Evolutionary conservation across 306 rosid genomes (phyloP).

Genomic region (Parietaria judaica): DNA sequence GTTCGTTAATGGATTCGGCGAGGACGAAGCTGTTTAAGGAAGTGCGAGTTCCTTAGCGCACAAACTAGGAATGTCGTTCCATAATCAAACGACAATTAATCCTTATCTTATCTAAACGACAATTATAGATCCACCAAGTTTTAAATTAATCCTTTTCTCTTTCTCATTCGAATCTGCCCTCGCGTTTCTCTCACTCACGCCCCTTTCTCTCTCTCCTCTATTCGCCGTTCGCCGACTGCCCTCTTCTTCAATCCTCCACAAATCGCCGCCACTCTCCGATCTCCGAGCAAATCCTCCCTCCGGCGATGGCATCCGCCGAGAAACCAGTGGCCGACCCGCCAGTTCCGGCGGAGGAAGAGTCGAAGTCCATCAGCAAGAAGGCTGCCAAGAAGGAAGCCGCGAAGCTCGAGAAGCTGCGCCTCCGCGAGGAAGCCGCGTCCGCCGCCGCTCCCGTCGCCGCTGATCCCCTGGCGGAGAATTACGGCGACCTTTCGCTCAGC

Average conservation of each 20-base stretch:
- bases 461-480: slow-evolving; percentile 58
- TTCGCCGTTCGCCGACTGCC: not conserved
- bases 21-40: no score
- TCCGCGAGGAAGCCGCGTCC: slow-evolving; percentile 46
- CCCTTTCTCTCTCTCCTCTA: not conserved
- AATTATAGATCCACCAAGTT: no score
- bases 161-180: no score
- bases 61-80: no score
- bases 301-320: slow-evolving; percentile 9
- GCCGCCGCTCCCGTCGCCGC: slow-evolving; percentile 41
- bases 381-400: slow-evolving; percentile 86
- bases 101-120: no score
- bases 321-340: not conserved
- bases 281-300: not conserved
- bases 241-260: not conserved
- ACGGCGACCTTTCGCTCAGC: slow-evolving; percentile 57
- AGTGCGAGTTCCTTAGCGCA: no score
- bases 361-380: slow-evolving; percentile 56
- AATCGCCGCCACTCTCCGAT: not conserved
- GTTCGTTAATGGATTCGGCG: no score
- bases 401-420: slow-evolving; percentile 73
- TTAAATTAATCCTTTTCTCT: no score
- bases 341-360: slow-evolving; percentile 25
- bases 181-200: no score
- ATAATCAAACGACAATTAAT: no score